These are phyloP conservation scores for Talaromyces sp. DNA, from an alignment of 2,329 filamentous ascomycete genomes.

Conservation along the genomic window DNA sequence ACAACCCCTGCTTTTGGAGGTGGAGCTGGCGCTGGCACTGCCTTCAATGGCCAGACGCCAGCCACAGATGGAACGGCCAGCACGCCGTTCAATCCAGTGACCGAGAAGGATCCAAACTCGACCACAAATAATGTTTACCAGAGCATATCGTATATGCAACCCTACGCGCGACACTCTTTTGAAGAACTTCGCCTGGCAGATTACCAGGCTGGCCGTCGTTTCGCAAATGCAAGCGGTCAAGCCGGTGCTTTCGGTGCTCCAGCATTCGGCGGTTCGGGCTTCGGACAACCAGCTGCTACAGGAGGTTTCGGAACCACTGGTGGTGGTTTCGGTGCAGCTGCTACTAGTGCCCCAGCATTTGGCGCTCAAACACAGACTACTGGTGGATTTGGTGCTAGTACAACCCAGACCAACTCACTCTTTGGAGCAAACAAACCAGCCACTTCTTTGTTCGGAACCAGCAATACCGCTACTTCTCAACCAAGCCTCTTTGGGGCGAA, in stretches of 20 bases:
- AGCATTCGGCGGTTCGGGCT: slow-evolving; percentile 52
- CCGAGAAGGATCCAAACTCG: slow-evolving; percentile 44
- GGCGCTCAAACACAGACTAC: slow-evolving; percentile 40
- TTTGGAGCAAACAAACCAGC: slow-evolving; percentile 46
- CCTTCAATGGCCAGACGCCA: slow-evolving; percentile 39
- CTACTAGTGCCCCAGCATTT: slow-evolving; percentile 40
- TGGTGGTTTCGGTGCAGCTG: slow-evolving; percentile 26
- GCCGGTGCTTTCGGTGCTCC: slow-evolving; percentile 75
- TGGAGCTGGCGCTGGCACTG: slow-evolving; percentile 42
- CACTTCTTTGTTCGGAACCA: slow-evolving; percentile 36
- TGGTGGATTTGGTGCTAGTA: slow-evolving; percentile 36
- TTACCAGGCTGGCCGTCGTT: slow-evolving; percentile 80
- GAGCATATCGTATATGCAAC: slow-evolving; percentile 48
- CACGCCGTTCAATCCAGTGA: slow-evolving; percentile 45
- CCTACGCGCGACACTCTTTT: slow-evolving; percentile 78
- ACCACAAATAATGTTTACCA: slow-evolving; percentile 46
- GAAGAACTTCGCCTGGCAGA: slow-evolving; percentile 78
- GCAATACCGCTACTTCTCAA: slow-evolving; percentile 32
- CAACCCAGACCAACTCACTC: slow-evolving; percentile 33
- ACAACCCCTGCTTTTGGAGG: slow-evolving; percentile 33
- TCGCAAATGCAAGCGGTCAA: slow-evolving; percentile 77
- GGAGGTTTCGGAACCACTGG: slow-evolving; percentile 44
- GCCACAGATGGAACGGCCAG: slow-evolving; percentile 45
- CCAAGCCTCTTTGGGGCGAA: slow-evolving; percentile 41
- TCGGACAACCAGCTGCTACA: slow-evolving; percentile 38